These are phyloP conservation scores for Magnusiomyces suaveolens DNA, from an alignment of 1,139 yeast species.

Conservation along the genomic window DNA sequence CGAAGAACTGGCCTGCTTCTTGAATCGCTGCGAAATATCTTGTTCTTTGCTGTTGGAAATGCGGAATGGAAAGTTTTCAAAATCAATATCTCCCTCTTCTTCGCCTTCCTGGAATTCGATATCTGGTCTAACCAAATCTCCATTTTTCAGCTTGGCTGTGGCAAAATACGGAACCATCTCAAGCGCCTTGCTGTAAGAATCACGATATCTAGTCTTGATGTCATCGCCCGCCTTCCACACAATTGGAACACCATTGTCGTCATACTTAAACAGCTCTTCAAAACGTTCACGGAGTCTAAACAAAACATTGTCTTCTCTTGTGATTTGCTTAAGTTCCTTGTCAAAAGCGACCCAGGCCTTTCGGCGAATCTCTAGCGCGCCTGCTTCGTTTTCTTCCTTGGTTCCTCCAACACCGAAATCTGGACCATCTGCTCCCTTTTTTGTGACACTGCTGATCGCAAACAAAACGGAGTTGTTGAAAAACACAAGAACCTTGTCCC, in stretches of 20 bases:
- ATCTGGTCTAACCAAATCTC: constrained; percentile 50
- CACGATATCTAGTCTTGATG: constrained; percentile 54
- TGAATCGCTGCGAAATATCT: constrained; percentile 50
- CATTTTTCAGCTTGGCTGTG: constrained; percentile 45
- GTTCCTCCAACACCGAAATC: constrained; percentile 62
- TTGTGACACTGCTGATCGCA: constrained; percentile 23
- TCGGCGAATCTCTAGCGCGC: constrained; percentile 39
- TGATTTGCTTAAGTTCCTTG: constrained; percentile 46
- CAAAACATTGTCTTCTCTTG: constrained; percentile 30
- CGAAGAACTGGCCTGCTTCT: constrained; percentile 68
- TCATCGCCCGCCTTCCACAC: constrained; percentile 71
- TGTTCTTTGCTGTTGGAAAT: constrained; percentile 50
- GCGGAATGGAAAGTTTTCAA: constrained; percentile 47
- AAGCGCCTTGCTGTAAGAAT: constrained; percentile 51
- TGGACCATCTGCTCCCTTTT: constrained; percentile 21
- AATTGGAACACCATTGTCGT: constrained; percentile 70
- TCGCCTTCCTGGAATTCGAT: constrained; percentile 23
- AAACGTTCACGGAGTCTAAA: constrained; percentile 42
- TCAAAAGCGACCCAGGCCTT: constrained; percentile 60
- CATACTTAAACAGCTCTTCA: constrained; percentile 77
- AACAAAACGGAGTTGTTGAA: constrained; percentile 39
- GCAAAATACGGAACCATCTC: constrained; percentile 51
- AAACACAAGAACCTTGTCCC: constrained; percentile 50
- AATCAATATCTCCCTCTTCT: constrained; percentile 37
- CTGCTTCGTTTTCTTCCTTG: constrained; percentile 35